Base-by-base conservation (phyloP, 164 flowering plant genomes). In the Umbilicus rupestris region DNA sequence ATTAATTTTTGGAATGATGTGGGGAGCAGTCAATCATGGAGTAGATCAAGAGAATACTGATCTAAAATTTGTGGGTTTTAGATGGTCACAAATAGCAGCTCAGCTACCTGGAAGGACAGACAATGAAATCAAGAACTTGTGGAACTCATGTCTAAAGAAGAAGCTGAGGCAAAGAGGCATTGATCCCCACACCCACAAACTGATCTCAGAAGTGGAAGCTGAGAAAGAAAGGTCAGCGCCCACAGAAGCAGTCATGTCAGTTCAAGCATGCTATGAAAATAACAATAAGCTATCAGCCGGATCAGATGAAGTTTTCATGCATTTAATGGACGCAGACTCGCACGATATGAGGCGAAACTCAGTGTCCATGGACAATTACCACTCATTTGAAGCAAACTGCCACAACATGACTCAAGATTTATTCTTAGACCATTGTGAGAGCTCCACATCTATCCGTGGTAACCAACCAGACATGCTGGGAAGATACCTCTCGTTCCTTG, bases 31-130 rank as follows among this genome's bases (percentile, higher is more conserved):
- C n/a, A n/a, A n/a, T n/a, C n/a, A n/a, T n/a, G n/a, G n/a, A n/a
- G n/a, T n/a, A n/a, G n/a, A n/a, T n/a, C n/a, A n/a, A n/a, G n/a
- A n/a, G n/a, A n/a, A n/a, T n/a, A n/a, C n/a, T n/a, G n/a, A n/a
- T n/a, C n/a, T n/a, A n/a, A n/a, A n/a, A n/a, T n/a, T n/a, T n/a
- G n/a, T n/a, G n/a, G n/a, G n/a, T n/a, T n/a, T n/a, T 82, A 92
- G 97, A 73, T 92, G 97, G 97, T 92, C 97, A 49, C 97, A 89
- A 68, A 92, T 92, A 73, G 97, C 97, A 41, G 90, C 90, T 26
- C 88, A 86, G 65, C 74, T 92, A 49, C 97, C 97, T 0, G 97
- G 97, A 77, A 84, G 97, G 77, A 92, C 97, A 1, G 97, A 91
- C 63, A 91, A 91, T 64, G 97, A 91, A 73, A 92, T 92, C 20